phyloP scores from a whole-genome alignment of 1,139 yeast genomes.

The Scheffersomyces parashehatae region DNA sequence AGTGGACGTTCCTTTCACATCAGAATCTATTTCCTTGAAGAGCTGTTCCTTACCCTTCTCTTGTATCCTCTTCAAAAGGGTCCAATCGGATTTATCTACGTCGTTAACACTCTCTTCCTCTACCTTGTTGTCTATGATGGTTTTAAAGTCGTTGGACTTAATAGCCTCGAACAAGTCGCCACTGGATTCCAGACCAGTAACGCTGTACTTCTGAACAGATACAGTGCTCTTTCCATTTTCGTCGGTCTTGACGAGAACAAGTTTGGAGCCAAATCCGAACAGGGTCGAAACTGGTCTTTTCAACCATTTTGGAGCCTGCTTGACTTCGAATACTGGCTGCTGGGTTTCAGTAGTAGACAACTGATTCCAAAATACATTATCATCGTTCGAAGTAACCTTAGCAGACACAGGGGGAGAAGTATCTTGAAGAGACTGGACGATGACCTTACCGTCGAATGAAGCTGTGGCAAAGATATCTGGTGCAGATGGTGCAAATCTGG shows the following conservation, averaged over 20 bases:
- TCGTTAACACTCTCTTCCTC: conserved; percentile 38
- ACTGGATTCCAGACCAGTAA: conserved; percentile 39
- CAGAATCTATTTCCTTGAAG: conserved; percentile 26
- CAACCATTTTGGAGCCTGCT: conserved; percentile 91
- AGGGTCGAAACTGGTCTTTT: conserved; percentile 71
- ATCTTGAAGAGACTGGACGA: conserved; percentile 86
- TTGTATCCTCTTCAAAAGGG: conserved; percentile 59
- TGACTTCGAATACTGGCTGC: conserved; percentile 64
- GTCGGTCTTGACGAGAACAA: conserved; percentile 56
- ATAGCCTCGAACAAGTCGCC: conserved; percentile 60
- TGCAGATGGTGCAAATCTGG: conserved; percentile 80
- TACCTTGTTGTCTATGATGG: conserved; percentile 55
- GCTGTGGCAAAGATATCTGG: conserved; percentile 95
- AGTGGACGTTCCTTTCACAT: conserved; percentile 13
- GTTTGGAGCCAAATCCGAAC: conserved; percentile 93
- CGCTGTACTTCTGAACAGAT: conserved; percentile 49
- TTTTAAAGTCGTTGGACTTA: conserved; percentile 51
- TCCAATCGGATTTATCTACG: conserved; percentile 74
- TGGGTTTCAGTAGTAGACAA: conserved; percentile 73
- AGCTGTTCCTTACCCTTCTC: conserved; percentile 49
- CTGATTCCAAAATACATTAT: conserved; percentile 75
- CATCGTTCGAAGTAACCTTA: conserved; percentile 56
- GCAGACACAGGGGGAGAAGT: conserved; percentile 52
- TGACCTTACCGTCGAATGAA: conserved; percentile 85
- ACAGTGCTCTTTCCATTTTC: conserved; percentile 48